Evolutionary conservation across 139 green algal genomes (phyloP), one percentile per base, ranked within the genome.

Genomic region (Dunaliella primolecta): DNA sequence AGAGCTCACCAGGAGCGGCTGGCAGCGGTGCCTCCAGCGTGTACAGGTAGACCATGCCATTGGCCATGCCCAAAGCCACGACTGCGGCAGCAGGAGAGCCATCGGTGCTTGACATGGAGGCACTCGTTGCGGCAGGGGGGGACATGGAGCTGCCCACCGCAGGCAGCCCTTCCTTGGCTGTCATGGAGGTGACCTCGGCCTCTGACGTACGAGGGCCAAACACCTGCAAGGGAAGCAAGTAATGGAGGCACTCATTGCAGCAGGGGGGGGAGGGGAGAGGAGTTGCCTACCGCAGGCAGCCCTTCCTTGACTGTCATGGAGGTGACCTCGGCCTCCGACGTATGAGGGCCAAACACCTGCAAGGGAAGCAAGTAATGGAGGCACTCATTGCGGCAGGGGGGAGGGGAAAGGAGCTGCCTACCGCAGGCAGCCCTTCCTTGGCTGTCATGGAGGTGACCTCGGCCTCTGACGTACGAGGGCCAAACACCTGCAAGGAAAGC

Each of bases 201-300:
- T 95, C 93, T n/a, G 91, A 86, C 35, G 89, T 82, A 83, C 91
- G 90, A 57, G 76, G 82, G 1, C 75, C 83, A 81, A 94, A 94
- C 33, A 90, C 21, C 64, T 80, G 81, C 3, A 79, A 15, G 33
- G 38, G 31, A 46, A 30, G 24, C 24, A 30, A 7, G 72, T 23
- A 23, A 32, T 23, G 33, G 36, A 75, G 71, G 33, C 64, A 70
- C 81, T 25, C 70, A 36, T n/a, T 20, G 1, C n/a, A 11, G 72
- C 72, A 11, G 36, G 36, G 2, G 33, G n/a, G n/a, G n/a, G n/a
- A n/a, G 56, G 23, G 70, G 3, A 32, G 80, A 35, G 36, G 7
- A 1, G 71, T 38, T 55, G 64, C 27, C 33, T 3, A 55, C 34
- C 27, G 15, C 72, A 71, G 33, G 36, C 72, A 55, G 15, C 64